Conservation (phyloP, 148 eudicot genomes). For the Beta vulgaris region DNA sequence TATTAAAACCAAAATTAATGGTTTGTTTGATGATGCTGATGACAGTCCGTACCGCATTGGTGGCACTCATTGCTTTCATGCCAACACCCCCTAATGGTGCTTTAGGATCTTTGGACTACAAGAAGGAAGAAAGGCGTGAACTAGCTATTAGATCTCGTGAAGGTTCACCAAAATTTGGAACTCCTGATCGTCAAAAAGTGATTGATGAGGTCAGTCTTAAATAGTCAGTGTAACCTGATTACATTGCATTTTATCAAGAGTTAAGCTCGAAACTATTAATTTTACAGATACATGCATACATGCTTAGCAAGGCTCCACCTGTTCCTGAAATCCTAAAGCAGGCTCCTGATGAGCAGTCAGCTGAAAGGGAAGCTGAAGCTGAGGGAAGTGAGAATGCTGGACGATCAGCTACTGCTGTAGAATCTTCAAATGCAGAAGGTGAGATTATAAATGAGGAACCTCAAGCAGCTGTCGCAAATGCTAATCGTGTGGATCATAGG, state of each 20-base stretch:
- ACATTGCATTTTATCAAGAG: not conserved
- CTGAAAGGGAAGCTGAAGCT: slow-evolving; percentile 24
- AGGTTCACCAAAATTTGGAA: slow-evolving; percentile 72
- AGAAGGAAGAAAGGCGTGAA: slow-evolving; percentile 77
- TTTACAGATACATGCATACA: slow-evolving; percentile 76
- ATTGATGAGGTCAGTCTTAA: slow-evolving; percentile 77
- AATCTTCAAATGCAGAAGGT: slow-evolving; percentile 30
- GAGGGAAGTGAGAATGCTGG: slow-evolving; percentile 39
- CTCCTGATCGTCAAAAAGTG: slow-evolving; percentile 81
- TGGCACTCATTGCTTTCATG: slow-evolving; percentile 96
- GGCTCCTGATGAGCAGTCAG: slow-evolving; percentile 40
- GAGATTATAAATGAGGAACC: slow-evolving; percentile 46
- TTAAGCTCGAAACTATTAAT: not conserved
- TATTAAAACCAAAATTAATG: not conserved
- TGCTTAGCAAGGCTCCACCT: slow-evolving; percentile 91
- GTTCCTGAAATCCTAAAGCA: slow-evolving; percentile 51
- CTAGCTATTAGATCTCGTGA: slow-evolving; percentile 91
- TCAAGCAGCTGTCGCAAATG: slow-evolving; percentile 36
- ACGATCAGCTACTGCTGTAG: slow-evolving; percentile 28
- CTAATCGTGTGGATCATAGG: slow-evolving; percentile 27
- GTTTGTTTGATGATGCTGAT: slow-evolving; percentile 17
- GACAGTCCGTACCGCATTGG: slow-evolving; percentile 93
- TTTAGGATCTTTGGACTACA: slow-evolving; percentile 84
- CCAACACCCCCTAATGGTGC: slow-evolving; percentile 98
- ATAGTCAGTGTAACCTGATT: not conserved